These are phyloP conservation scores for Leccinum uliginosum DNA, from an alignment of 768 basidiomycete genomes.

Conservation along the genomic window DNA sequence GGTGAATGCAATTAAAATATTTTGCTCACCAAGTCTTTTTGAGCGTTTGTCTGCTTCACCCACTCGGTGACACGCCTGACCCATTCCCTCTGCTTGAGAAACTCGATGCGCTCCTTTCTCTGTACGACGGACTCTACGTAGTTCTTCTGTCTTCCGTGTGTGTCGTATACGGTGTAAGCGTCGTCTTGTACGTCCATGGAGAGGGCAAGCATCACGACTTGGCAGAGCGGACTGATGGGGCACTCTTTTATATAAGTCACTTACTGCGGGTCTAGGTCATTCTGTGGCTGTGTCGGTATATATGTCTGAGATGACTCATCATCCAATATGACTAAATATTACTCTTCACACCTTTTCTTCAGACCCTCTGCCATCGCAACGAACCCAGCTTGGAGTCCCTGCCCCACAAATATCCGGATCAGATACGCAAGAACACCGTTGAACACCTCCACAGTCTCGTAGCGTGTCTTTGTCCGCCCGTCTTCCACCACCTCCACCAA, in stretches of 20 bases:
- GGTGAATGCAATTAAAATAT: not conserved
- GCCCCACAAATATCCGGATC: slow-evolving; percentile 41
- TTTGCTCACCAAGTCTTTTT: slow-evolving; percentile 19
- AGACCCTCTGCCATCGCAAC: slow-evolving; percentile 53
- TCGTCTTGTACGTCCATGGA: slow-evolving; percentile 13
- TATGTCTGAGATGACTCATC: slow-evolving; percentile 12
- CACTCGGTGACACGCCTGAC: slow-evolving; percentile 38
- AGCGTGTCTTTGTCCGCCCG: slow-evolving; percentile 48
- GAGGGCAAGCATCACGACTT: slow-evolving; percentile 18
- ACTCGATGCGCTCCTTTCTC: slow-evolving; percentile 48
- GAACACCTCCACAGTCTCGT: slow-evolving; percentile 64
- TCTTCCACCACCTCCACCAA: slow-evolving; percentile 42
- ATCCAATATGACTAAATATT: not conserved
- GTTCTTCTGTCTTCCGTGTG: slow-evolving; percentile 40
- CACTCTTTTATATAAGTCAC: not conserved
- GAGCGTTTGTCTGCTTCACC: slow-evolving; percentile 30
- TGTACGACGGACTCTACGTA: slow-evolving; percentile 45
- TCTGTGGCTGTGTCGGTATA: slow-evolving; percentile 24
- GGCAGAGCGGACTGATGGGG: not conserved
- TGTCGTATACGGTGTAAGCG: slow-evolving; percentile 34
- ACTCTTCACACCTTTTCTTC: slow-evolving; percentile 48
- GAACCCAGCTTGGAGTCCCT: slow-evolving; percentile 43
- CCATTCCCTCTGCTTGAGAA: slow-evolving; percentile 44
- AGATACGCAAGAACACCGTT: slow-evolving; percentile 51
- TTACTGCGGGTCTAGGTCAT: slow-evolving; percentile 22